A percentile compares a stretch with the other conserved stretches of the same genome.
Evolutionary conservation across 441 rosid species (phyloP).

Genomic region (Euphorbia celastroides): DNA sequence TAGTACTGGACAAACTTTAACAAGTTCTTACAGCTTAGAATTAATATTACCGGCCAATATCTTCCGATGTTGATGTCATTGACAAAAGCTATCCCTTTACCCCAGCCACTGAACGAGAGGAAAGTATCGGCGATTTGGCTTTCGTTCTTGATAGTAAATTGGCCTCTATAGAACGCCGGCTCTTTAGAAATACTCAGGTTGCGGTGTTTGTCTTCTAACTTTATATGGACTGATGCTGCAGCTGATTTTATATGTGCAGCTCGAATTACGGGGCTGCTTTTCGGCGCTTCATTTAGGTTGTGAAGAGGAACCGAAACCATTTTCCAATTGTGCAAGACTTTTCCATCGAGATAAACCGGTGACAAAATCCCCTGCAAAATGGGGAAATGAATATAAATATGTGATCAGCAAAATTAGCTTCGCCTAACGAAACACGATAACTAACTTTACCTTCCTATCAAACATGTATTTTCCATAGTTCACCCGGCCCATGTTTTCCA

Average conservation of each 20-base stretch:
- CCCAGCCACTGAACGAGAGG: conserved; percentile 77
- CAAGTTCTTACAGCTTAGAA: not conserved
- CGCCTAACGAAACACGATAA: not conserved
- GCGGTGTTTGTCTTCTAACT: conserved; percentile 24
- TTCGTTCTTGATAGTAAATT: conserved; percentile 37
- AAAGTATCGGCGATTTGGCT: conserved; percentile 63
- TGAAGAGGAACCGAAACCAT: conserved; percentile 69
- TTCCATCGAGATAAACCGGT: conserved; percentile 57
- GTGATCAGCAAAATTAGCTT: not conserved
- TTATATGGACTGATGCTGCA: conserved; percentile 22
- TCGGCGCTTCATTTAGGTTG: conserved; percentile 49
- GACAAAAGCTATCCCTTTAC: conserved; percentile 76
- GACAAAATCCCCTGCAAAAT: conserved; percentile 71
- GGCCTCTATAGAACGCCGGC: conserved; percentile 68
- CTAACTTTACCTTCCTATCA: conserved; percentile 68
- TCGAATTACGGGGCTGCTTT: conserved; percentile 33
- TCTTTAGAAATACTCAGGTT: conserved; percentile 31
- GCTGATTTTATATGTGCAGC: conserved; percentile 25
- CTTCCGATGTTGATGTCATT: conserved; percentile 86
- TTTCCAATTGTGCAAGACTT: conserved; percentile 64
- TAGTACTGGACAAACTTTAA: not conserved
- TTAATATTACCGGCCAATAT: conserved; percentile 76
- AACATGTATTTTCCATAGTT: conserved; percentile 73
- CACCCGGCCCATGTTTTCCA: conserved; percentile 93
- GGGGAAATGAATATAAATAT: not conserved